These are phyloP conservation scores for Candida arabinofermentans DNA, from an alignment of 805 yeast genomes.

Conservation along the genomic window DNA sequence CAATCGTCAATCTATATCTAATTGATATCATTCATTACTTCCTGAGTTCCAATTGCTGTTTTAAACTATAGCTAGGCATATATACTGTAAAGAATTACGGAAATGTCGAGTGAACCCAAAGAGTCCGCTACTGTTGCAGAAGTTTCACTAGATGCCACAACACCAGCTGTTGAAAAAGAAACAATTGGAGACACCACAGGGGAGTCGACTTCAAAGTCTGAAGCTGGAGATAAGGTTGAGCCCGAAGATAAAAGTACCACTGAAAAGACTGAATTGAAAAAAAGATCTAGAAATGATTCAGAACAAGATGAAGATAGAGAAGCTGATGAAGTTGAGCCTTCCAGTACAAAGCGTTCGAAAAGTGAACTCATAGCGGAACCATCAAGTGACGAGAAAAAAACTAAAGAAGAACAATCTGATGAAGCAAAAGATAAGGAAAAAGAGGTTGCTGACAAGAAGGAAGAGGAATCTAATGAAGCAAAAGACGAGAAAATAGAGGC, in stretches of 20 bases:
- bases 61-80: too few species aligned
- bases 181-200: too few species aligned
- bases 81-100: too few species aligned
- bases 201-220: not conserved
- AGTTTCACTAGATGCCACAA: not conserved
- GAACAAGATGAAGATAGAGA: conserved; percentile 2
- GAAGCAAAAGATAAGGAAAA: not conserved
- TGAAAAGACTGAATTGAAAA: conserved; percentile 12
- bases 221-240: conserved; percentile 1
- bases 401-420: not conserved
- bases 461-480: not conserved
- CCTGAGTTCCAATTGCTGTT: too few species aligned
- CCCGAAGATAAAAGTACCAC: conserved; percentile 4
- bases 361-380: too few species aligned
- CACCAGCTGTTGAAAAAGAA: not conserved
- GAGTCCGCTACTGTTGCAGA: not conserved
- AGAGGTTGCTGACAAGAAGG: conserved; percentile 4
- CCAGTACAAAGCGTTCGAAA: conserved; percentile 2
- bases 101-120: too few species aligned
- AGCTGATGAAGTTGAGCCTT: not conserved
- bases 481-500: not conserved
- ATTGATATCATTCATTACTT: too few species aligned
- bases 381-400: not conserved
- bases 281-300: conserved; percentile 6
- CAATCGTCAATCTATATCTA: too few species aligned